Evolutionary conservation across 2,329 filamentous ascomycete species (phyloP), one percentile per base, ranked within the genome.

Genomic region (Botrytis pseudocinerea): DNA sequence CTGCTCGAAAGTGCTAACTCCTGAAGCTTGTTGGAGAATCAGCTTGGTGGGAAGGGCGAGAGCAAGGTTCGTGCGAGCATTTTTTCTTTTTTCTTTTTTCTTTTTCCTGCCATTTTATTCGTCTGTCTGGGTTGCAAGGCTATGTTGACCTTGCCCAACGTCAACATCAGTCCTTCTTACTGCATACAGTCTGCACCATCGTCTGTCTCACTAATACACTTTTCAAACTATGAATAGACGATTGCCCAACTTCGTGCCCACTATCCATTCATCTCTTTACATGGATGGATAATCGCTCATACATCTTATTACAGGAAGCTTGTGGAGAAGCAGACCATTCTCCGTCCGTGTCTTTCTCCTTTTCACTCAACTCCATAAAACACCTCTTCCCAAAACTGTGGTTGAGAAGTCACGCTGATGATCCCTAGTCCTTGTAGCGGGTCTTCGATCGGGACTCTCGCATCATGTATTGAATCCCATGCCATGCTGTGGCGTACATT

Each of bases 401-500:
- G 48, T 69, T 35, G 32, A 32, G n/a, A 32, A 61, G 48, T 44
- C 63, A 65, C 63, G 63, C 63, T n/a, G 63, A 48, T 65, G 44
- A 65, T 65, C 44, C 61, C 61, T 32, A 46, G 61, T 64, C 61
- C 40, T 22, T 40, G 25, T 32, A 69, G 66, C 40, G 66, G 66
- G 48, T 61, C n/a, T 32, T 42, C 51, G 66, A 69, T 69, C 66
- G 66, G 54, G 51, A 69, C 51, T 69, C 66, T 60, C 44, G 51
- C 66, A 69, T 69, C 51, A 60, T 59, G 66, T 57, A 54, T n/a
- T 54, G 46, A 69, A 42, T 38, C 65, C 65, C 48, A 60, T 61
- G 66, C 28, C 48, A 60, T 69, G 66, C 28, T 69, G 66, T 60
- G 66, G 66, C 66, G 59, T 60, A 65, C 63, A 65, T 65, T 48